These are phyloP conservation scores for Aspergillus nidulans DNA, from an alignment of 495 filamentous ascomycete genomes.

Conservation along the genomic window DNA sequence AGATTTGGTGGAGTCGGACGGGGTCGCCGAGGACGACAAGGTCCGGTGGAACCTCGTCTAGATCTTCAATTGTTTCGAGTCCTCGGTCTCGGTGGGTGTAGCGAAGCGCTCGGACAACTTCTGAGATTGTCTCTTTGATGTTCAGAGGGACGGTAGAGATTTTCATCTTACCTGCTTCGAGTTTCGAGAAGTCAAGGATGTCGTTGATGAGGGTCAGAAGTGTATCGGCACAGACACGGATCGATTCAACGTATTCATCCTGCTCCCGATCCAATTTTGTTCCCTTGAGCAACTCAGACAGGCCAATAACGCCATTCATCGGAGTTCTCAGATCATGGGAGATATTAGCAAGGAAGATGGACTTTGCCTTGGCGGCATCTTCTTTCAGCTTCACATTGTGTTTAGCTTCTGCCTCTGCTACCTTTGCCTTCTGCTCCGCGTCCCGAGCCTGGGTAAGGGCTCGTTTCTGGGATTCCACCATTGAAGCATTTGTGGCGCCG, in stretches of 20 bases:
- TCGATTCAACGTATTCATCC: conserved; percentile 86
- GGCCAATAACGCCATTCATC: conserved; percentile 85
- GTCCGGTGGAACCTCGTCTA: conserved; percentile 58
- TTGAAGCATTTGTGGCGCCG: conserved; percentile 74
- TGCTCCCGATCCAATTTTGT: conserved; percentile 76
- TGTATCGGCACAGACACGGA: conserved; percentile 83
- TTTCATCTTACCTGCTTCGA: conserved; percentile 95
- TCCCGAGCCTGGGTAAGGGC: conserved; percentile 74
- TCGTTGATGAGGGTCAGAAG: conserved; percentile 93
- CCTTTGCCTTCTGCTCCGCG: conserved; percentile 77
- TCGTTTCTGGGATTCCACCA: conserved; percentile 82
- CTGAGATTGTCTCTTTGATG: conserved; percentile 77
- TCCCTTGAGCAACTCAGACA: conserved; percentile 79
- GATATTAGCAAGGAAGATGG: conserved; percentile 89
- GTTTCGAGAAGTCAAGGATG: conserved; percentile 87
- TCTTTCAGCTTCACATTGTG: conserved; percentile 85
- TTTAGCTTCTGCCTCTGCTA: conserved; percentile 76
- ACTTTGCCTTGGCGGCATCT: conserved; percentile 86
- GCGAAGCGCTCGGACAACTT: conserved; percentile 79
- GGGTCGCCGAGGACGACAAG: conserved; percentile 87
- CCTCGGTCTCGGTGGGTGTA: conserved; percentile 80
- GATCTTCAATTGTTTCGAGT: conserved; percentile 66
- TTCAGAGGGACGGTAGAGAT: conserved; percentile 82
- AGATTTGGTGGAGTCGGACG: conserved; percentile 84
- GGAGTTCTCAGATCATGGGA: conserved; percentile 84